Evolutionary conservation across 2,329 filamentous ascomycete species (phyloP), one percentile per base, ranked within the genome.

Genomic region (Aspergillus unguis): DNA sequence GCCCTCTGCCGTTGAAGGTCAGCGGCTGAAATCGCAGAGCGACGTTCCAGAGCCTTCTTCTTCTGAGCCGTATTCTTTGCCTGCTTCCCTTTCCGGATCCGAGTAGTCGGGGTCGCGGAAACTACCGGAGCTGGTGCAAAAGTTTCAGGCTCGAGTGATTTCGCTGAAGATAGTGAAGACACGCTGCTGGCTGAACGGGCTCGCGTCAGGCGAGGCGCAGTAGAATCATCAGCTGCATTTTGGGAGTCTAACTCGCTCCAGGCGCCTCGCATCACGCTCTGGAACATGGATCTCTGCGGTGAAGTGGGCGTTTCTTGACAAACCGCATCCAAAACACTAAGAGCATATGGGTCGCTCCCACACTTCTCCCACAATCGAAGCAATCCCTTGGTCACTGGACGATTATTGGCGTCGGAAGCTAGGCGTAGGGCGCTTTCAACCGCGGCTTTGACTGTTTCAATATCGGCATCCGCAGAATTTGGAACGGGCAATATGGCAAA

Each of bases 81-180:
- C 42, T 65, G 56, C 36, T 55, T 62, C 28, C 53, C 59, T 44
- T 62, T 53, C 51, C 50, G 36, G 55, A 63, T 45, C 37, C 57
- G 56, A 40, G 55, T 41, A 43, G 53, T 52, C 32, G 56, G 48
- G 25, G 57, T 49, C 26, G 53, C 54, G 25, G 62, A 48, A 27
- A 49, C 51, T 44, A 62, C 54, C 36, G 36, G 36, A 31, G 54
- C 58, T 32, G 65, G 64, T n/a, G 59, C 60, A 46, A 62, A 62
- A 23, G 65, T 65, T 49, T 72, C 69, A 43, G 62, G 62, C 36
- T 70, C 65, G 32, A 72, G 57, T 4, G 73, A 72, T 38, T 71
- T 68, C 7, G 69, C 69, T 6, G 72, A 71, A 33, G 74, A 75
- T 25, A 74, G 53, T 9, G 70, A 74, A 11, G 71, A 73, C 9